Conservation (phyloP, 331 rosid genomes). For the Arachis monticola region DNA sequence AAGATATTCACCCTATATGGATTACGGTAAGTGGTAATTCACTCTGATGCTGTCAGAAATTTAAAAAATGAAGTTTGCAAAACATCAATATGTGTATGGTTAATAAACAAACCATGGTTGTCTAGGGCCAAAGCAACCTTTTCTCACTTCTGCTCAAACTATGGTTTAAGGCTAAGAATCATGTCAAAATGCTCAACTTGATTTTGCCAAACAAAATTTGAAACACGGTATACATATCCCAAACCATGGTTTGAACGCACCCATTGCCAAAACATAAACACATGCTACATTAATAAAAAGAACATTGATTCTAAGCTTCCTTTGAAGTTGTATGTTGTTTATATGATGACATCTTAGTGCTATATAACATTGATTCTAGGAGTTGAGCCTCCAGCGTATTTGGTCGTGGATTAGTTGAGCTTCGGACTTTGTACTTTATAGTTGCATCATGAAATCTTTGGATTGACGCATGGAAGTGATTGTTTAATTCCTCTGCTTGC, state of each 20-base stretch:
- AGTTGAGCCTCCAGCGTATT: conserved; percentile 5
- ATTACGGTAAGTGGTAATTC: background rate
- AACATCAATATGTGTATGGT: background rate
- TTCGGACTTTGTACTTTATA: background rate
- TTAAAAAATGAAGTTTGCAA: background rate
- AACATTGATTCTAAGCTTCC: background rate
- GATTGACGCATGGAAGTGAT: conserved; percentile 11
- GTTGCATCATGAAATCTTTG: background rate
- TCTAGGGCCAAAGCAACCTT: no score
- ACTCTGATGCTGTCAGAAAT: background rate
- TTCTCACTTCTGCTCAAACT: background rate
- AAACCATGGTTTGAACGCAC: no score
- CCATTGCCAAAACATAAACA: no score
- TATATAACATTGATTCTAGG: conserved; percentile 18
- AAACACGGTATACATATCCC: no score
- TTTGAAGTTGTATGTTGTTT: background rate
- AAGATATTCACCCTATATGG: background rate
- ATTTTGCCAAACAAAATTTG: no score
- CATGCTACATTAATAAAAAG: background rate
- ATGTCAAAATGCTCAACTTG: no score
- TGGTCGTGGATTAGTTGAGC: background rate
- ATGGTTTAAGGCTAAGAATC: no score
- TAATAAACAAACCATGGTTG: no score
- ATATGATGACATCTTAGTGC: background rate
- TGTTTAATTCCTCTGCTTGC: conserved; percentile 14